These are phyloP conservation scores for Cupressus sempervirens DNA, from an alignment of 75 land plant genomes.

Conservation along the genomic window DNA sequence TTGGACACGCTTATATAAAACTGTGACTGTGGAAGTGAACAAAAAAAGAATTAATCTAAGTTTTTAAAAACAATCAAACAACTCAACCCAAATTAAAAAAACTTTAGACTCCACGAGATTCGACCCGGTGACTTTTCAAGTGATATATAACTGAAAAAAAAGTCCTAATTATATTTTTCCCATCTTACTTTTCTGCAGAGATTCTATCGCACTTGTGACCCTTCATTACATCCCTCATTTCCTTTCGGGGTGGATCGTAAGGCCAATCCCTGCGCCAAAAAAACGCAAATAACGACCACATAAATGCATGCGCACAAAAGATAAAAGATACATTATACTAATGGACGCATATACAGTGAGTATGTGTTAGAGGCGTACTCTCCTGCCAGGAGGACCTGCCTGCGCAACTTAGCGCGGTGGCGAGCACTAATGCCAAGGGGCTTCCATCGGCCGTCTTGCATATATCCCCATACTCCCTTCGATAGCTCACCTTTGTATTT, in stretches of 20 bases:
- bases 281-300: not conserved
- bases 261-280: slow-evolving; percentile 71
- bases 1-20: too few species aligned
- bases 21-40: too few species aligned
- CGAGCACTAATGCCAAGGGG: slow-evolving; percentile 81
- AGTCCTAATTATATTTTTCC: not conserved
- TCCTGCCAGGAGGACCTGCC: slow-evolving; percentile 81
- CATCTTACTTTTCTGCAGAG: slow-evolving; percentile 68
- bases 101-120: not conserved
- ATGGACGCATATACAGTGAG: not conserved
- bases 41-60: too few species aligned
- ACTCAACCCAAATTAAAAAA: not conserved
- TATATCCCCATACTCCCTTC: slow-evolving; percentile 95
- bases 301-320: not conserved
- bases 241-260: slow-evolving; percentile 76
- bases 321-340: not conserved
- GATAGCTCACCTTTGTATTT: slow-evolving; percentile 68
- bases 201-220: slow-evolving; percentile 96
- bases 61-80: too few species aligned
- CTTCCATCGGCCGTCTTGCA: slow-evolving; percentile 81
- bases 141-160: not conserved
- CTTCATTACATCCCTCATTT: slow-evolving; percentile 75
- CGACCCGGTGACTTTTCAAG: not conserved
- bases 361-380: slow-evolving; percentile 29
- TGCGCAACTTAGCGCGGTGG: slow-evolving; percentile 72